These are phyloP conservation scores for Berkeleyomyces basicola DNA, from an alignment of 2,329 filamentous ascomycete genomes.

Conservation along the genomic window DNA sequence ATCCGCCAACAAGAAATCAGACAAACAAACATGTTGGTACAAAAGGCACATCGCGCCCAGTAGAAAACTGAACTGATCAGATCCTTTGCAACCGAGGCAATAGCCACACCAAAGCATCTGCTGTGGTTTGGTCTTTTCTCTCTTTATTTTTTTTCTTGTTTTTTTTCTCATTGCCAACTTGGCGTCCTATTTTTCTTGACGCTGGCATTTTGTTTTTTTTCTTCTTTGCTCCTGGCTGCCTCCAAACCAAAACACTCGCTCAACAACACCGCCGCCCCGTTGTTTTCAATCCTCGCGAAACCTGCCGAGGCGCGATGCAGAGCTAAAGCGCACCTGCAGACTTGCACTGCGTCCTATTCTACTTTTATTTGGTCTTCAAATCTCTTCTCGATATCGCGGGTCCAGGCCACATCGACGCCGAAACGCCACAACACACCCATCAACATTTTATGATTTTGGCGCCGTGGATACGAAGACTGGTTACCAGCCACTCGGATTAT, in stretches of 20 bases:
- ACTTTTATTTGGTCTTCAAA: background rate
- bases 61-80: background rate
- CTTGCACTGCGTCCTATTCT: background rate
- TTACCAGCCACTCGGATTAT: constrained; percentile 1
- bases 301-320: background rate
- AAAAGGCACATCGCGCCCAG: background rate
- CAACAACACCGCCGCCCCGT: background rate
- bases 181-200: background rate
- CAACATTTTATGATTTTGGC: background rate
- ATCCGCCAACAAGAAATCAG: background rate
- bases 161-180: background rate
- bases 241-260: background rate
- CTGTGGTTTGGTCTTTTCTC: background rate
- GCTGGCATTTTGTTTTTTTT: background rate
- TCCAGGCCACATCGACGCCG: background rate
- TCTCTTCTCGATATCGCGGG: background rate
- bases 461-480: background rate
- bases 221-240: background rate
- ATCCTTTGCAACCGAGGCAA: constrained; percentile 3
- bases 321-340: background rate
- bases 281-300: background rate
- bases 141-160: background rate
- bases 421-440: background rate
- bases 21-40: background rate
- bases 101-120: background rate